A percentile compares a stretch with the other conserved stretches of the same genome.
Conservation (phyloP, 192 early-diverging fungal species). For the Geranomyces michiganensis region DNA sequence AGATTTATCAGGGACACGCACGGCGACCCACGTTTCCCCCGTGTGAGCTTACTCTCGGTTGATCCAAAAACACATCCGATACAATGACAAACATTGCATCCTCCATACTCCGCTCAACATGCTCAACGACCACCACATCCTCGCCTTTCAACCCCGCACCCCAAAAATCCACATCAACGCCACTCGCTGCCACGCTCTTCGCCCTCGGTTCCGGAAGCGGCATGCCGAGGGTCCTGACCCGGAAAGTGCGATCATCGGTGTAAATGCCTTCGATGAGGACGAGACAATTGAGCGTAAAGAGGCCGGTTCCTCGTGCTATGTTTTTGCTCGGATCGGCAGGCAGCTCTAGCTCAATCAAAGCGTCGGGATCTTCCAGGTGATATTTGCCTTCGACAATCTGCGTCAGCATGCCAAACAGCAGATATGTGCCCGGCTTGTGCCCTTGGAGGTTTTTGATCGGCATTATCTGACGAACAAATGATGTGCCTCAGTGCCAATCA, state of each 20-base stretch:
- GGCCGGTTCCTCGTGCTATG: conserved; percentile 58
- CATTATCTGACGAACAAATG: too few species aligned
- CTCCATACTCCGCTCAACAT: conserved; percentile 44
- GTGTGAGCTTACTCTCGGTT: conserved; percentile 60
- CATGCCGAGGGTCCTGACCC: conserved; percentile 71
- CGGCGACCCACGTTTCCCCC: background rate
- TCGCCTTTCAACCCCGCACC: conserved; percentile 55
- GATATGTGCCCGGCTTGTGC: conserved; percentile 63
- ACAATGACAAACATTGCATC: conserved; percentile 77
- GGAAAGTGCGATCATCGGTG: conserved; percentile 69
- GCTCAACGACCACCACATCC: conserved; percentile 45
- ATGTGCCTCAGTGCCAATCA: too few species aligned
- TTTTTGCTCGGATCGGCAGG: conserved; percentile 46
- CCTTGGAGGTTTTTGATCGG: conserved; percentile 81
- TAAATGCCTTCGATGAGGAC: conserved; percentile 83
- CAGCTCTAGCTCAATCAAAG: conserved; percentile 76
- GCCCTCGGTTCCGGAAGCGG: conserved; percentile 71
- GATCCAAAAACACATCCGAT: conserved; percentile 87
- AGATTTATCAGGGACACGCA: background rate
- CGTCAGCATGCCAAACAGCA: conserved; percentile 89
- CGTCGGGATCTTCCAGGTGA: conserved; percentile 83
- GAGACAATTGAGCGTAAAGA: conserved; percentile 86
- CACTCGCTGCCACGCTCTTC: conserved; percentile 46
- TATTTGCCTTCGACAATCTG: conserved; percentile 77
- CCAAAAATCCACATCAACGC: conserved; percentile 46